Base-by-base conservation (phyloP, 1,139 yeast genomes). In the Pichia sp. region DNA sequence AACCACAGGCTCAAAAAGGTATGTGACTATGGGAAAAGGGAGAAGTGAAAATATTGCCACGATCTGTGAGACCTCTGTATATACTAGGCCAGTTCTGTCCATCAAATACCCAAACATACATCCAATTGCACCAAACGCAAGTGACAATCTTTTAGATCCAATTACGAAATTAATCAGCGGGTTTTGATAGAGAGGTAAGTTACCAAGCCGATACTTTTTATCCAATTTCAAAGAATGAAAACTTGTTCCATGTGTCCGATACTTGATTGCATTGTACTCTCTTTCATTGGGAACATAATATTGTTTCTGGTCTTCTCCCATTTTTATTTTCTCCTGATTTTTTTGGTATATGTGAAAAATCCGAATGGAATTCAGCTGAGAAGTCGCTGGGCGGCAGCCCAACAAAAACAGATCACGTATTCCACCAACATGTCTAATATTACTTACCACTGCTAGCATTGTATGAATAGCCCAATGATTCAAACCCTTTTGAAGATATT, bases 1-100 rank as follows among this genome's bases (percentile, higher is more conserved):
- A 26, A 87, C 95, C 58, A 85, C 85, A 49, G 87, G 83, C 44
- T 74, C 72, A 2, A 89, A 80, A 52, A 82, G 74, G 62, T 74
- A 82, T 53, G 82, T 80, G 1, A 79, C 74, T 4, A 74, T 60
- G 0, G 78, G 76, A 2, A 76, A 76, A 0, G 88, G 87, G 1
- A 74, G 47, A 8, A 74, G 57, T 7, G 80, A 70, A 0, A 76
- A 61, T 0, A 67, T 55, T 1, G 75, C 63, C 18, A 78, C 70
- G 4, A 74, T 60, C 37, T 74, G 60, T 1, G 86, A 83, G 52
- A 83, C 73, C 28, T 75, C 67, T 21, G 78, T 80, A 44, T 84
- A 82, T 48, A 83, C 73, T 49, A 80, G 73, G 1, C 79, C 73
- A n/a, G 87, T 78, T 43, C 79, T 77, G 48, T 71, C 73, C 61